A percentile compares a stretch with the other conserved stretches of the same genome.
Conservation (phyloP, 2,329 filamentous ascomycete species). For the Talaromyces albobiverticillius region DNA sequence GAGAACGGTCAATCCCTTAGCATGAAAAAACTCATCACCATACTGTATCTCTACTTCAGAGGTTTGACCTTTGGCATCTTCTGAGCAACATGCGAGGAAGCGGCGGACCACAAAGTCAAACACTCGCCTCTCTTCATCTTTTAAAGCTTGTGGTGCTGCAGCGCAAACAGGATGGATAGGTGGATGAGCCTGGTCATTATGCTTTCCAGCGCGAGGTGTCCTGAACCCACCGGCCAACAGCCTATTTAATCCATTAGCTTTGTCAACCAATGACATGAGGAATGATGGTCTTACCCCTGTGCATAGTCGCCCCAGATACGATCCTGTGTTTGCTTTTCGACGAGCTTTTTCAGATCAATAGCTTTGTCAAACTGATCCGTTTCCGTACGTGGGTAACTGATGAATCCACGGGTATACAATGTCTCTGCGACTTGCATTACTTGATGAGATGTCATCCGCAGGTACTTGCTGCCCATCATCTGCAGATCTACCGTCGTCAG, state of each 20-base stretch:
- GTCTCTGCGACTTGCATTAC: constrained; percentile 86
- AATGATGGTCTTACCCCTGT: constrained; percentile 48
- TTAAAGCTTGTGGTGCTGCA: constrained; percentile 60
- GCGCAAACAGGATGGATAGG: constrained; percentile 96
- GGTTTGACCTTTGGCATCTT: constrained; percentile 82
- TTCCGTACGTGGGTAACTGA: constrained; percentile 96
- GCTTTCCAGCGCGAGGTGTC: constrained; percentile 74
- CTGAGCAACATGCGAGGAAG: constrained; percentile 92
- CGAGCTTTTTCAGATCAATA: constrained; percentile 76
- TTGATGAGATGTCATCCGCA: constrained; percentile 85
- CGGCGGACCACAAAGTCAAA: constrained; percentile 92
- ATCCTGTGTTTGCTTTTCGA: constrained; percentile 80
- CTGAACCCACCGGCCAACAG: constrained; percentile 74
- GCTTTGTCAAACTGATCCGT: constrained; percentile 91
- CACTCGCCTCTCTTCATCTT: constrained; percentile 67
- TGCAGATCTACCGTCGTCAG: constrained; percentile 95
- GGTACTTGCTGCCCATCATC: constrained; percentile 85
- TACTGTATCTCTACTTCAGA: constrained; percentile 84
- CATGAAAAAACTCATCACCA: constrained; percentile 76
- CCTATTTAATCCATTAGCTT: constrained; percentile 21
- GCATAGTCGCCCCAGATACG: constrained; percentile 77
- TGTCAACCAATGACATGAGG: not conserved
- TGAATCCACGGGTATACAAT: constrained; percentile 91
- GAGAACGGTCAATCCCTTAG: constrained; percentile 79
- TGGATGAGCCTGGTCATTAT: constrained; percentile 96